A percentile compares a stretch with the other conserved stretches of the same genome.
Conservation (phyloP, 2,329 filamentous ascomycete genomes). For the Magnaporthales sp. region DNA sequence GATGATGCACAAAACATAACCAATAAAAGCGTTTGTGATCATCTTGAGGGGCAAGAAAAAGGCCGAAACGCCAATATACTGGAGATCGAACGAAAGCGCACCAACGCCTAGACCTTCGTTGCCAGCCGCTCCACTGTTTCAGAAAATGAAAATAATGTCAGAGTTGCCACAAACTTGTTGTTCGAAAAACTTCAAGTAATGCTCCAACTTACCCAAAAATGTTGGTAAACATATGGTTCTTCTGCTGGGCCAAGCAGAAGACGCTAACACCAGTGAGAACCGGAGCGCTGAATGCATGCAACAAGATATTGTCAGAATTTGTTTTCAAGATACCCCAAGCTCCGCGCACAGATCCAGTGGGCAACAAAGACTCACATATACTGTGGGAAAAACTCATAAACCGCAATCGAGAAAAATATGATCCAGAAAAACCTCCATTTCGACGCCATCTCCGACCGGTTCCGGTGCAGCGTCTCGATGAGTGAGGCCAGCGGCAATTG, state of each 20-base stretch:
- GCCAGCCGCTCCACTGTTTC: constrained; percentile 21
- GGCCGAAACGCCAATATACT: constrained; percentile 28
- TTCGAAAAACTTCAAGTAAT: background rate
- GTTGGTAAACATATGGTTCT: constrained; percentile 27
- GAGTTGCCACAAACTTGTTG: background rate
- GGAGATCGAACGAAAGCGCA: constrained; percentile 32
- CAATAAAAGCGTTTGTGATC: constrained; percentile 27
- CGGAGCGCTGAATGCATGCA: constrained; percentile 18
- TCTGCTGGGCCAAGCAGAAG: constrained; percentile 35
- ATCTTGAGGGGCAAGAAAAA: constrained; percentile 29
- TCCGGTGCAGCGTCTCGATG: constrained; percentile 17
- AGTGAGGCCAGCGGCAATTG: constrained; percentile 14
- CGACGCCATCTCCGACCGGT: constrained; percentile 24
- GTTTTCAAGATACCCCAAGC: background rate
- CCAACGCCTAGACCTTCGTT: constrained; percentile 30
- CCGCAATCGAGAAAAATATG: constrained; percentile 27
- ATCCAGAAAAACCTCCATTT: constrained; percentile 31
- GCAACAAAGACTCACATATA: constrained; percentile 15
- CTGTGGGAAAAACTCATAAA: constrained; percentile 39
- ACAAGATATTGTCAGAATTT: background rate
- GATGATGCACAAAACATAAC: constrained; percentile 25
- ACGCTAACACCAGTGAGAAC: constrained; percentile 29
- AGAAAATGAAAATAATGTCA: background rate
- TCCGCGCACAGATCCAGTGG: background rate
- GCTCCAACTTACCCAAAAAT: constrained; percentile 20